phyloP scores from a whole-genome alignment of 192 early-diverging fungal species.

The Backusella psychrophila region DNA sequence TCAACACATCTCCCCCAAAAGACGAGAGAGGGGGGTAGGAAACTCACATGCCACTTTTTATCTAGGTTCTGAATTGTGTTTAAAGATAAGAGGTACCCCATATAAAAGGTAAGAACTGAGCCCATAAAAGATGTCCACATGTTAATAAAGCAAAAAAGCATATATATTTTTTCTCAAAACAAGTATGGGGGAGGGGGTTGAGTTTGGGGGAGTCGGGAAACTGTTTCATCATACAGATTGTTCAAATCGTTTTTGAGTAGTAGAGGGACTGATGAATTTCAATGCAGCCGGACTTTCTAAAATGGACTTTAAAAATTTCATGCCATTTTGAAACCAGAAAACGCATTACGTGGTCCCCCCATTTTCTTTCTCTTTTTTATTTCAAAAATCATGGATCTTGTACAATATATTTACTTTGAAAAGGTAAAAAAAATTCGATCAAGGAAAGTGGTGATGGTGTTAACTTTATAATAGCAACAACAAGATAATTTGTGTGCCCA shows the following conservation, averaged over 20 bases:
- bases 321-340: neutral
- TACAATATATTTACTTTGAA: constrained; percentile 31
- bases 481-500: constrained; percentile 81
- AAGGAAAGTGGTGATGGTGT: too few relatives aligned
- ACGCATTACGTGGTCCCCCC: neutral
- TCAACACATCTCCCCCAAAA: neutral
- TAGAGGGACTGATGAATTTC: too few relatives aligned
- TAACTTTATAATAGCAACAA: constrained; percentile 45
- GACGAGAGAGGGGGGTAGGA: neutral
- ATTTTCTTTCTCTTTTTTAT: neutral
- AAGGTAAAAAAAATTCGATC: constrained; percentile 12
- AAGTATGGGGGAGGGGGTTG: too few relatives aligned
- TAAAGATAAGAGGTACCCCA: neutral
- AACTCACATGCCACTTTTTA: neutral
- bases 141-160: neutral
- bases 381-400: constrained; percentile 23
- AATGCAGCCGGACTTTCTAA: too few relatives aligned
- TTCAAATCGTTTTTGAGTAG: too few relatives aligned
- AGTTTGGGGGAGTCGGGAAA: too few relatives aligned
- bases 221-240: too few relatives aligned
- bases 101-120: too few relatives aligned
- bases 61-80: neutral
- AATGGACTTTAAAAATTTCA: neutral
- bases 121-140: too few relatives aligned
- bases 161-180: neutral